Base-by-base conservation (phyloP, 164 flowering plant species). In the Chimonanthus praecox region DNA sequence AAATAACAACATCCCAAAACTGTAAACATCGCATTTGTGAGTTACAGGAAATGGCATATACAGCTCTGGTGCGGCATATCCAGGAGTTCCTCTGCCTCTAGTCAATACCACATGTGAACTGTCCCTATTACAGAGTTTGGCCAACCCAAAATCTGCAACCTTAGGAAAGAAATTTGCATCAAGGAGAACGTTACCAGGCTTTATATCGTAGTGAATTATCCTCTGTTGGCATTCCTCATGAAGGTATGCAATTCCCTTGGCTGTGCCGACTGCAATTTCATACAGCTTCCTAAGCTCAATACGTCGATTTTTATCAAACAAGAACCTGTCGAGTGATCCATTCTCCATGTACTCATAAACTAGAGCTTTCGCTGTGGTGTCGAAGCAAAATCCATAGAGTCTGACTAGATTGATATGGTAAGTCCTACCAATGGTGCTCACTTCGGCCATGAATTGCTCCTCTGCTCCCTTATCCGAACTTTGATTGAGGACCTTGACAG, bases 291-390 rank as follows among this genome's bases (percentile, higher is more conserved):
- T 73, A 44, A 62, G 75, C 13, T 72, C 79, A 0, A 72, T 16
- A 0, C 9, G 10, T 16, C 45, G 45, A 4, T 50, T 73, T 43
- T 74, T 62, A 4, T 15, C 9, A 47, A 83, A 78, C 64, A 83
- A 68, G 58, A 71, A 67, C 65, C n/a, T 74, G 74, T 83, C 80
- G 2, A 83, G 74, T 3, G 85, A 83, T 6, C 83, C 80, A 43
- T 80, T 83, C 47, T 60, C 75, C 78, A 83, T 74, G 70, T 51
- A 83, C 70, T 82, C 85, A 47, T 82, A 82, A 0, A 80, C 80
- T 6, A 82, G 76, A 3, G 81, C 77, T 43, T 46, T 62, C 50
- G 63, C 51, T 2, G 16, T 4, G 2, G 20, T 21, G 10, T 76
- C 77, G 58, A 78, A 73, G 58, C 81, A 81, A 47, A 75, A 81